Percentiles rank a stretch among this genome's conserved stretches.
Conservation (phyloP, 345 rosid species). For the Kandelia obovata region DNA sequence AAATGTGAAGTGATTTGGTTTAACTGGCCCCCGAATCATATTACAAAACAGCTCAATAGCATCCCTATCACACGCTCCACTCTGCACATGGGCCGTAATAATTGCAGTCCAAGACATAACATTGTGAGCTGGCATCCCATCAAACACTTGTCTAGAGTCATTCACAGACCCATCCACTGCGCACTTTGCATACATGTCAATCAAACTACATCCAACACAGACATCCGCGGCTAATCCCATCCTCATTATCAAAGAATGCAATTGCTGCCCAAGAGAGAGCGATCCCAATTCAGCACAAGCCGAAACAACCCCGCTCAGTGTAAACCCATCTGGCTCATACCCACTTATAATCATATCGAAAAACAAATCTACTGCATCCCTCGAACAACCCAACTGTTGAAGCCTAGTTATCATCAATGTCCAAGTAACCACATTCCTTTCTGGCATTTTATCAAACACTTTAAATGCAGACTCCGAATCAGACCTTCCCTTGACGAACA, state of each 20-base stretch:
- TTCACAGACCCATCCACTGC: conserved; percentile 39
- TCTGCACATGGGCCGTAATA: conserved; percentile 49
- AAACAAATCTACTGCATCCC: conserved; percentile 47
- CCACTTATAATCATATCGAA: conserved; percentile 49
- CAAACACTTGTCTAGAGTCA: conserved; percentile 60
- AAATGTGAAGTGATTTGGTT: conserved; percentile 68
- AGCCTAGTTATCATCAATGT: conserved; percentile 62
- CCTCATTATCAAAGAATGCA: conserved; percentile 58
- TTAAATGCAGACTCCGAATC: conserved; percentile 47
- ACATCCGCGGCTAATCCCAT: conserved; percentile 46
- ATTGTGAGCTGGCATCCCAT: conserved; percentile 51
- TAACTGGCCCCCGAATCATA: conserved; percentile 46
- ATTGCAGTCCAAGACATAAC: conserved; percentile 79
- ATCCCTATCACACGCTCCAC: conserved; percentile 36
- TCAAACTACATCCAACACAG: conserved; percentile 66
- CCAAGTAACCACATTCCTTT: conserved; percentile 58
- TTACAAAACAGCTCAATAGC: conserved; percentile 47
- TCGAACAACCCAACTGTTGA: conserved; percentile 43
- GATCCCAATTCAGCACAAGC: conserved; percentile 51
- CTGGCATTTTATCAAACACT: conserved; percentile 59
- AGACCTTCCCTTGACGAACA: conserved; percentile 50
- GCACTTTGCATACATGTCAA: conserved; percentile 74
- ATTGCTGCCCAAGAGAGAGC: conserved; percentile 43
- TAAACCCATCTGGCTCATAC: conserved; percentile 49
- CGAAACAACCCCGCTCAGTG: conserved; percentile 47